These are phyloP conservation scores for Colletotrichum euphorbiae DNA, from an alignment of 2,329 filamentous ascomycete species.

Conservation along the genomic window DNA sequence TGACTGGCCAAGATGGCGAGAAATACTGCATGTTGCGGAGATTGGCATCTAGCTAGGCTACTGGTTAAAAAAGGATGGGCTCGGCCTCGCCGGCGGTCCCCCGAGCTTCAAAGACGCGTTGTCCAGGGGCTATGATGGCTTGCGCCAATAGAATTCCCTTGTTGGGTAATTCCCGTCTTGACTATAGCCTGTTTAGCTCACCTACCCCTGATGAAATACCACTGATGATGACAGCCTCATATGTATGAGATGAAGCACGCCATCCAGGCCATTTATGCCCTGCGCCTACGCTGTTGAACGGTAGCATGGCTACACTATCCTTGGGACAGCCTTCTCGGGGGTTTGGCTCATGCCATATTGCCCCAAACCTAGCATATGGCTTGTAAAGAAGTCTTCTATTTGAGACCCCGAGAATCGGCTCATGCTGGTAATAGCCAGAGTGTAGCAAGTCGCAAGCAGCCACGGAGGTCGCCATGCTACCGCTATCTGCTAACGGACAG, in stretches of 20 bases:
- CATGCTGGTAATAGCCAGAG: not conserved
- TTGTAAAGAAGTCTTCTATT: not conserved
- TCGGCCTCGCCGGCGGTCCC: not conserved
- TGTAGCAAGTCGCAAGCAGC: not conserved
- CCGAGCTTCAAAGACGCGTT: not conserved
- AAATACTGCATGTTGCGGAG: not conserved
- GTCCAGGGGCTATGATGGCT: not conserved
- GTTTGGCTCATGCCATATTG: not conserved
- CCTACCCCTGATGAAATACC: not conserved
- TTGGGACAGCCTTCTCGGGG: not conserved
- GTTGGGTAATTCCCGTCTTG: not conserved
- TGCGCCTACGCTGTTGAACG: not conserved
- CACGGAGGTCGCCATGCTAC: not conserved
- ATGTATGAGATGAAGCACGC: not conserved
- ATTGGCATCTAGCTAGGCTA: not conserved
- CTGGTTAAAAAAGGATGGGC: not conserved
- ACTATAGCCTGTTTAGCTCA: not conserved
- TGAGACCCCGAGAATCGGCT: not conserved
- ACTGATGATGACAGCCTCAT: not conserved
- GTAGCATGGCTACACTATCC: not conserved
- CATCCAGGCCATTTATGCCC: not conserved
- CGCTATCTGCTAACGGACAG: not conserved
- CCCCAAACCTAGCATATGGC: not conserved
- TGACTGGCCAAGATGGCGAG: not conserved
- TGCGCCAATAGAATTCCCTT: not conserved